phyloP scores from a whole-genome alignment of 2,329 filamentous ascomycete genomes.

The Ascochyta koolunga region DNA sequence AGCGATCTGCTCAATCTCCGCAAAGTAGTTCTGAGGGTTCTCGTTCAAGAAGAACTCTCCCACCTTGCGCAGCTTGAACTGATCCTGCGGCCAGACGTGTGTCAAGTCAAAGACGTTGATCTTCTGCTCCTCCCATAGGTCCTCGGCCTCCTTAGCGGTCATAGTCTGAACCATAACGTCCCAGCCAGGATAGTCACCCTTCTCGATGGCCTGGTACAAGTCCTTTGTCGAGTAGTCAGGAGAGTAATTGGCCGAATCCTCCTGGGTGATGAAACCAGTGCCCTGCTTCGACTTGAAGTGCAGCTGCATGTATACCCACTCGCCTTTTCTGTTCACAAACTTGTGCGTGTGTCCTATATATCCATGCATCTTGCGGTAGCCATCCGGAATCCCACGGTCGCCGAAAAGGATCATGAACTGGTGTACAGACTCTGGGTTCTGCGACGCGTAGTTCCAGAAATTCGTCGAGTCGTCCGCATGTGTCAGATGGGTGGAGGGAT shows the following conservation, averaged over 20 bases:
- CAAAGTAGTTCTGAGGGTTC: slow-evolving; percentile 66
- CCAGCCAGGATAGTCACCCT: slow-evolving; percentile 60
- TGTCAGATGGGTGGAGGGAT: slow-evolving; percentile 72
- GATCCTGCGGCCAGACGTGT: slow-evolving; percentile 60
- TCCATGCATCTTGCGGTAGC: slow-evolving; percentile 62
- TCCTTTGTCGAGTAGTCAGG: slow-evolving; percentile 62
- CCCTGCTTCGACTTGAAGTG: slow-evolving; percentile 62
- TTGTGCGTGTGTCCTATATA: slow-evolving; percentile 61
- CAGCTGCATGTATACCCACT: slow-evolving; percentile 61
- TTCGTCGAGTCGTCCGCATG: slow-evolving; percentile 68
- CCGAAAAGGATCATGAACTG: slow-evolving; percentile 62
- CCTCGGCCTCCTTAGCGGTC: slow-evolving; percentile 59
- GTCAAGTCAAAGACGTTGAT: slow-evolving; percentile 63
- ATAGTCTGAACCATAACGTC: slow-evolving; percentile 59
- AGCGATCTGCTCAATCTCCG: slow-evolving; percentile 72
- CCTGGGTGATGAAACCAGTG: slow-evolving; percentile 59
- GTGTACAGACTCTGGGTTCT: slow-evolving; percentile 61
- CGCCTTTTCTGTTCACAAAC: slow-evolving; percentile 59
- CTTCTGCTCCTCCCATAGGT: slow-evolving; percentile 58
- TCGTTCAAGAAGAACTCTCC: slow-evolving; percentile 61
- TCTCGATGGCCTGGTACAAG: slow-evolving; percentile 59
- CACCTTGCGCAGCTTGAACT: slow-evolving; percentile 60
- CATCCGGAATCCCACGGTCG: slow-evolving; percentile 61
- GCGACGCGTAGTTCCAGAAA: slow-evolving; percentile 68
- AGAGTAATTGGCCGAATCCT: slow-evolving; percentile 57